Evolutionary conservation across 306 rosid genomes (phyloP).

Genomic region (Dicorynia guianensis): DNA sequence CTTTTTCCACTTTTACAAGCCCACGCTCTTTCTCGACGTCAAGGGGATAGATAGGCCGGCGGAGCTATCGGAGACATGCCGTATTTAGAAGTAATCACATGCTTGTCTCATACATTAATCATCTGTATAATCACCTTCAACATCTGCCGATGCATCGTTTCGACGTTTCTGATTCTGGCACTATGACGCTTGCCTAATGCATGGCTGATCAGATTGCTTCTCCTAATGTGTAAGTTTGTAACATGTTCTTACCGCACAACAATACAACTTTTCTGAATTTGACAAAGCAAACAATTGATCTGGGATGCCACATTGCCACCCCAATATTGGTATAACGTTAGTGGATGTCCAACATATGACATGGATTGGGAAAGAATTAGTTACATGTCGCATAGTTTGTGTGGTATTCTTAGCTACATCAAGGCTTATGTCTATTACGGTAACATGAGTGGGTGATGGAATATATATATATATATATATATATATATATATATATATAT

Average conservation of each 20-base stretch:
- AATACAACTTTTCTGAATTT: constrained; percentile 32
- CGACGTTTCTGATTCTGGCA: constrained; percentile 9
- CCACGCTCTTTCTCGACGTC: neutral
- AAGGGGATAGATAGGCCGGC: constrained; percentile 57
- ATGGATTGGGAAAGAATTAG: too few species aligned
- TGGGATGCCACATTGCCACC: too few species aligned
- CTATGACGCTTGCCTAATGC: neutral
- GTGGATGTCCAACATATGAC: too few species aligned
- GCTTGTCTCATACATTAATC: constrained; percentile 33
- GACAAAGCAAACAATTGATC: too few species aligned
- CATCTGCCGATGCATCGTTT: constrained; percentile 19
- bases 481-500: too few species aligned
- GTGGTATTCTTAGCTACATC: too few species aligned
- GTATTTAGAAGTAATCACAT: constrained; percentile 56
- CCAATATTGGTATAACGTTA: too few species aligned
- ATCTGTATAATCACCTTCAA: constrained; percentile 13
- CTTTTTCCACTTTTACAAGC: neutral
- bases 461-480: too few species aligned
- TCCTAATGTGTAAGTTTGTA: constrained; percentile 29
- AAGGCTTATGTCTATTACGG: too few species aligned
- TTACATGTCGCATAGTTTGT: too few species aligned
- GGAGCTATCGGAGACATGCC: constrained; percentile 51
- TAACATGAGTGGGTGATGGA: too few species aligned
- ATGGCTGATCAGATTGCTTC: constrained; percentile 28
- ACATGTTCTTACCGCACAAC: constrained; percentile 37